Evolutionary conservation across 306 rosid genomes (phyloP).

Genomic region (Trichosanthes cucumerina): DNA sequence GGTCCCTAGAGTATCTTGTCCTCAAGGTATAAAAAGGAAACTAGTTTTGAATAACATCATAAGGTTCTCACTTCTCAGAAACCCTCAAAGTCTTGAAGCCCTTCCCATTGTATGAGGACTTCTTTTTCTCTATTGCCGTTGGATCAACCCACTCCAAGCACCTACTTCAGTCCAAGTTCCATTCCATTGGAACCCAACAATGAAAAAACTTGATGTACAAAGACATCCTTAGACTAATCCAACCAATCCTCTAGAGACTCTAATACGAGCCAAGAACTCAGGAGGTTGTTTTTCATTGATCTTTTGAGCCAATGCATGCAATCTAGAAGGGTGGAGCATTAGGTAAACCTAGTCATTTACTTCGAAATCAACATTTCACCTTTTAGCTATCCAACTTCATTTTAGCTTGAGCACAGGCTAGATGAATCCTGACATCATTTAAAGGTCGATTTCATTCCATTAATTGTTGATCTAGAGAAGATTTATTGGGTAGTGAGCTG

Average conservation of each 20-base stretch:
- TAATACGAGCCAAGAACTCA: neutral
- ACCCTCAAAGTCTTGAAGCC: neutral
- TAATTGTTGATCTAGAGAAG: neutral
- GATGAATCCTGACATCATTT: neutral
- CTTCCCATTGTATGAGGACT: neutral
- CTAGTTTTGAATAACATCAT: neutral
- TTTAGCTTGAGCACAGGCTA: neutral
- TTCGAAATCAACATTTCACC: neutral
- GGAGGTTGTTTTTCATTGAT: neutral
- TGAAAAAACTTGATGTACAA: no score
- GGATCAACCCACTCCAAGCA: neutral
- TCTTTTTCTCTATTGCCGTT: neutral
- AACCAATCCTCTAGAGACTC: neutral
- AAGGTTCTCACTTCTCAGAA: neutral
- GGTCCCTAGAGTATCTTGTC: no score
- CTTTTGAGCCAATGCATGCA: neutral
- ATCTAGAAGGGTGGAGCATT: neutral
- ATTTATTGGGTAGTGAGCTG: neutral
- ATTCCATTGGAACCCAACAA: neutral
- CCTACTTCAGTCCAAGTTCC: neutral
- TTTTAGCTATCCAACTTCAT: neutral
- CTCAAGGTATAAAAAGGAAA: no score
- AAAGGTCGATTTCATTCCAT: neutral
- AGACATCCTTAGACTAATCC: neutral
- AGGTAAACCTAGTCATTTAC: neutral